A percentile compares a stretch with the other conserved stretches of the same genome.
phyloP scores from a whole-genome alignment of 2,329 filamentous ascomycete genomes.

The Bimuria novae-zelandiae region DNA sequence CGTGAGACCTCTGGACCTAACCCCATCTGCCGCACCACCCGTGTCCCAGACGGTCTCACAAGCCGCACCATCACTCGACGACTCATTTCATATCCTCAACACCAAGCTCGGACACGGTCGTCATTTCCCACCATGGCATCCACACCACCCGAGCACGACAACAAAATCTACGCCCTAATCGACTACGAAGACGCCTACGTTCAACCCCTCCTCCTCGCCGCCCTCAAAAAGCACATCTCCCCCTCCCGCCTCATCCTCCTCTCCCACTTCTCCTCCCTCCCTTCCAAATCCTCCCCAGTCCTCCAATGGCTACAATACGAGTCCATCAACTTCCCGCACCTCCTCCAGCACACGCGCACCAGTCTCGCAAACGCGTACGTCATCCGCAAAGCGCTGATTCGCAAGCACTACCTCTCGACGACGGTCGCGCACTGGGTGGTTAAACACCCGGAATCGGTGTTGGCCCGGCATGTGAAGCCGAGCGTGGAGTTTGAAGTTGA shows the following conservation, averaged over 20 bases:
- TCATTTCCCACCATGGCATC: slow-evolving; percentile 5
- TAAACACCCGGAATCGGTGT: slow-evolving; percentile 75
- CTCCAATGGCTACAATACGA: slow-evolving; percentile 90
- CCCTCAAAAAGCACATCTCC: slow-evolving; percentile 68
- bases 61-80: neutral
- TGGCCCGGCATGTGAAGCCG: slow-evolving; percentile 73
- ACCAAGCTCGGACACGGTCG: neutral
- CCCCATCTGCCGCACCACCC: no score
- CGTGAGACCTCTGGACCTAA: no score
- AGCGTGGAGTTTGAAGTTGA: slow-evolving; percentile 91
- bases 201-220: slow-evolving; percentile 78
- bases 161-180: slow-evolving; percentile 69
- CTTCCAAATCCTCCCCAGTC: slow-evolving; percentile 53
- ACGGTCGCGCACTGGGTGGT: slow-evolving; percentile 84
- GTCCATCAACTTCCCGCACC: slow-evolving; percentile 79
- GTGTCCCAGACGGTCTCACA: no score
- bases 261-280: slow-evolving; percentile 54
- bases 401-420: slow-evolving; percentile 89
- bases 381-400: slow-evolving; percentile 93
- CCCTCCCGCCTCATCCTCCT: slow-evolving; percentile 60
- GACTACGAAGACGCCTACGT: slow-evolving; percentile 89
- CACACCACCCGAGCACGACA: neutral
- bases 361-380: slow-evolving; percentile 86
- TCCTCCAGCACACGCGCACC: slow-evolving; percentile 63
- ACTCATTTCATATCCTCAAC: neutral